phyloP scores from a whole-genome alignment of 208 protist genomes.

The Chromosphaera perkinsii region DNA sequence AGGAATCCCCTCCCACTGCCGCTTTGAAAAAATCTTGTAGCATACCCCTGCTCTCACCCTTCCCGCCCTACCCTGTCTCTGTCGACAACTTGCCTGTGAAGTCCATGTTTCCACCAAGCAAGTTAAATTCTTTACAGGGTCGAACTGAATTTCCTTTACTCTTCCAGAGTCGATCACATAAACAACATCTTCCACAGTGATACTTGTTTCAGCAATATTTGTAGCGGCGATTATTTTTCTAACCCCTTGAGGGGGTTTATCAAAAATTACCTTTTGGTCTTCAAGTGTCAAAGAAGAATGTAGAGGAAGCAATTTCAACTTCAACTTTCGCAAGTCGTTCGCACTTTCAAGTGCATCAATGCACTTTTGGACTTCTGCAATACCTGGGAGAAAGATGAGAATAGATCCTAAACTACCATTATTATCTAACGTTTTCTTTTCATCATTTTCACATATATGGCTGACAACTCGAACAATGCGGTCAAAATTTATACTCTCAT shows the following conservation, averaged over 20 bases:
- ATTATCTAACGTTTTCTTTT: too few relatives aligned
- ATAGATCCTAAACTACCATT: slow-evolving; percentile 63
- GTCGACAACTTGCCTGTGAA: slow-evolving; percentile 79
- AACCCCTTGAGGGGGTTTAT: slow-evolving; percentile 3
- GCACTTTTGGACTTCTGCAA: slow-evolving; percentile 76
- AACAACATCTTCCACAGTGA: slow-evolving; percentile 93
- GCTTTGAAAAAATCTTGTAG: slow-evolving; percentile 11
- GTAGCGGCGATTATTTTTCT: slow-evolving; percentile 39
- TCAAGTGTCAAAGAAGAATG: slow-evolving; percentile 30
- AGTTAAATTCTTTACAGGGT: slow-evolving; percentile 38
- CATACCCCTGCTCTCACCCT: slow-evolving; percentile 79
- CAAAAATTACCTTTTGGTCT: slow-evolving; percentile 32
- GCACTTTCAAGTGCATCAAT: slow-evolving; percentile 5
- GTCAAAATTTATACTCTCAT: too few relatives aligned
- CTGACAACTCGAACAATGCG: too few relatives aligned
- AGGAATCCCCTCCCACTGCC: slow-evolving; percentile 37
- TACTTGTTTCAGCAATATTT: slow-evolving; percentile 85
- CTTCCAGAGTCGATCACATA: slow-evolving; percentile 93
- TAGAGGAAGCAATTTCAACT: slow-evolving; percentile 10
- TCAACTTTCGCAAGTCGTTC: background rate
- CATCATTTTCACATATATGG: too few relatives aligned
- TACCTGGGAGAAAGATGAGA: slow-evolving; percentile 90
- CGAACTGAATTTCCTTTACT: slow-evolving; percentile 78
- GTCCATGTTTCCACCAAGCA: slow-evolving; percentile 78
- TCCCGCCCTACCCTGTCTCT: slow-evolving; percentile 84